Percentiles rank a stretch among this genome's conserved stretches.
These are phyloP conservation scores for Barnettozyma wickerhamii DNA, from an alignment of 805 yeast genomes.

Conservation along the genomic window DNA sequence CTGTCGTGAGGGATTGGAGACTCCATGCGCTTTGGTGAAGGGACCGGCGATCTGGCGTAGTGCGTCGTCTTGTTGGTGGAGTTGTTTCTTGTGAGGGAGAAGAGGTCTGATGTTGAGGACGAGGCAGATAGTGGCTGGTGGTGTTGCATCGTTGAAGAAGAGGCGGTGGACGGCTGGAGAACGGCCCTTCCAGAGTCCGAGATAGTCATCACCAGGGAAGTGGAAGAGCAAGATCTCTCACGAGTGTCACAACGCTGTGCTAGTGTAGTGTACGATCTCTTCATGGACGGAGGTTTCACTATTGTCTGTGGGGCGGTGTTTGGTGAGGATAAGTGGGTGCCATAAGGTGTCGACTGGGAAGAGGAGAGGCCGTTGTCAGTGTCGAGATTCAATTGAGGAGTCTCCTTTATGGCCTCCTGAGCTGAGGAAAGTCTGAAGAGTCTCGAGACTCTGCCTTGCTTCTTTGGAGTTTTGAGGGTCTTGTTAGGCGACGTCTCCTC, in stretches of 20 bases:
- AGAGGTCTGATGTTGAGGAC: constrained; percentile 22
- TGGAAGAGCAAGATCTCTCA: constrained; percentile 13
- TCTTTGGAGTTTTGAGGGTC: constrained; percentile 3
- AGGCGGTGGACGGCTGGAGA: constrained; percentile 9
- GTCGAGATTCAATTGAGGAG: constrained; percentile 1
- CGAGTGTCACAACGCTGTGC: constrained; percentile 5
- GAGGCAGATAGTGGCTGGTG: constrained; percentile 20
- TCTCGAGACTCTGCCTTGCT: constrained; percentile 12
- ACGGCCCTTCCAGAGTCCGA: constrained; percentile 20
- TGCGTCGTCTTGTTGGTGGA: constrained; percentile 10
- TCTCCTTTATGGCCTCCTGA: constrained; percentile 3
- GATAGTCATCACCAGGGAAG: constrained; percentile 17
- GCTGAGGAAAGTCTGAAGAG: constrained; percentile 9
- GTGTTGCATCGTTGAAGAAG: background rate
- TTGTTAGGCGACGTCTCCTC: background rate
- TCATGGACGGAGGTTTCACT: constrained; percentile 4
- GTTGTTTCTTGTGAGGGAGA: constrained; percentile 12
- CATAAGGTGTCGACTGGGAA: constrained; percentile 1
- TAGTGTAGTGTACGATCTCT: constrained; percentile 12
- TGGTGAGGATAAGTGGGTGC: constrained; percentile 1
- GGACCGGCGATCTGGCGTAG: constrained; percentile 19
- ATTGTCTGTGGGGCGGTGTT: background rate
- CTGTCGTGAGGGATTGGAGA: constrained; percentile 14
- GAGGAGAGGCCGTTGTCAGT: background rate
- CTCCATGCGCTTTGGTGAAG: constrained; percentile 24